phyloP scores from a whole-genome alignment of 2,329 filamentous ascomycete species.

The Raffaelea arxii region DNA sequence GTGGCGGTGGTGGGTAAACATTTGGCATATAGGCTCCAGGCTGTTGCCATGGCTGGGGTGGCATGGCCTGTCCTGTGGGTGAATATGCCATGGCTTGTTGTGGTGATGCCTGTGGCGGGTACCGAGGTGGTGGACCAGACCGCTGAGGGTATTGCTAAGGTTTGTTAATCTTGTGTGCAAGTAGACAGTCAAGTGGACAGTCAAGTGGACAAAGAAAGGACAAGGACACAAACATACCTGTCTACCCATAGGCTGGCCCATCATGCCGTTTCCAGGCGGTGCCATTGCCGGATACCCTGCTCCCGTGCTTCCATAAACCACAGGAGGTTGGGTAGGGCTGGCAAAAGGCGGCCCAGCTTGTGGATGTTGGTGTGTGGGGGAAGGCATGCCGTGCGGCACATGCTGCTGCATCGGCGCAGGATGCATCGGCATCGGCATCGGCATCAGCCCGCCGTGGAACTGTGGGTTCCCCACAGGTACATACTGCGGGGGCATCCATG shows the following conservation, averaged over 20 bases:
- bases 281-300: slow-evolving; percentile 34
- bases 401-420: slow-evolving; percentile 27
- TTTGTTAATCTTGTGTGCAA: not conserved
- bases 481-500: slow-evolving; percentile 50
- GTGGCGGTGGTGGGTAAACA: not conserved
- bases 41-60: slow-evolving; percentile 26
- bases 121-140: slow-evolving; percentile 12
- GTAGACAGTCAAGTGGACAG: not conserved
- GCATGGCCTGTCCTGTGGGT: too few species aligned
- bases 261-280: slow-evolving; percentile 25
- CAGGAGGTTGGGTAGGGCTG: slow-evolving; percentile 35
- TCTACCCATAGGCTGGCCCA: slow-evolving; percentile 30
- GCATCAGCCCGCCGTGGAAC: slow-evolving; percentile 25
- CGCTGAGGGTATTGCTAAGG: slow-evolving; percentile 26
- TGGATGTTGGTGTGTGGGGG: slow-evolving; percentile 3
- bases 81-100: too few species aligned
- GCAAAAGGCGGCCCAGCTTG: slow-evolving; percentile 14
- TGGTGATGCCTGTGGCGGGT: slow-evolving; percentile 3
- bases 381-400: slow-evolving; percentile 14
- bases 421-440: slow-evolving; percentile 30
- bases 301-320: slow-evolving; percentile 33
- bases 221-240: slow-evolving; percentile 27
- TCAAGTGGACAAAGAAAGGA: not conserved
- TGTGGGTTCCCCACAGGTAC: slow-evolving; percentile 32
- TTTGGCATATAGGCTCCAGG: not conserved